These are phyloP conservation scores for Torulaspora delbrueckii DNA, from an alignment of 805 yeast genomes.

Conservation along the genomic window DNA sequence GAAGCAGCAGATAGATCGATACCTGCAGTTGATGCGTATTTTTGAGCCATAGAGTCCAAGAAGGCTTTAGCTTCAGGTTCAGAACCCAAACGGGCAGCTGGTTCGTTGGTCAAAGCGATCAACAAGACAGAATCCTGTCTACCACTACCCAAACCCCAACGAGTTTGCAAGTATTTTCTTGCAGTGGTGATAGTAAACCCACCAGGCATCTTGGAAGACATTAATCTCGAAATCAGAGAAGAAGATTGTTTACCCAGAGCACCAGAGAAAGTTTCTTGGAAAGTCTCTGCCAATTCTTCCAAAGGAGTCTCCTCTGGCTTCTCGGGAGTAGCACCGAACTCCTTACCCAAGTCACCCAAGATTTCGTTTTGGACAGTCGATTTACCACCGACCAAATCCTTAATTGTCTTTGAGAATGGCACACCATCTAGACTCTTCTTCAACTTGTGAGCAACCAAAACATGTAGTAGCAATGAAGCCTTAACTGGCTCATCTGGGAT, in stretches of 20 bases:
- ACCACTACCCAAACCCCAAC: constrained; percentile 91
- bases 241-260: constrained; percentile 90
- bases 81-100: constrained; percentile 77
- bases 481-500: constrained; percentile 86
- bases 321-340: constrained; percentile 96
- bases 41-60: constrained; percentile 75
- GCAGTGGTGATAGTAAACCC: constrained; percentile 92
- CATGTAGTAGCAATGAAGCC: constrained; percentile 77
- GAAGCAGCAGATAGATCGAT: constrained; percentile 66
- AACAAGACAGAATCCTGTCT: constrained; percentile 90
- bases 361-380: constrained; percentile 98
- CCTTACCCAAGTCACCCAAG: constrained; percentile 97
- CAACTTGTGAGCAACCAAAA: constrained; percentile 90
- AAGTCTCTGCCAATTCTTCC: constrained; percentile 89
- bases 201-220: constrained; percentile 99
- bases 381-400: constrained; percentile 97
- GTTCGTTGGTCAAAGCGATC: constrained; percentile 82
- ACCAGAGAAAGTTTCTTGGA: constrained; percentile 88
- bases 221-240: constrained; percentile 81
- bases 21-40: constrained; percentile 81
- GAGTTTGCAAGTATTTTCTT: constrained; percentile 83
- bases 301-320: constrained; percentile 98
- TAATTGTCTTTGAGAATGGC: constrained; percentile 87
- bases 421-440: constrained; percentile 84
- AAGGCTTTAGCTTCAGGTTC: constrained; percentile 89